Evolutionary conservation across 148 eudicot species (phyloP), one percentile per base, ranked within the genome.

Genomic region (Rhododendron kiyosumense): DNA sequence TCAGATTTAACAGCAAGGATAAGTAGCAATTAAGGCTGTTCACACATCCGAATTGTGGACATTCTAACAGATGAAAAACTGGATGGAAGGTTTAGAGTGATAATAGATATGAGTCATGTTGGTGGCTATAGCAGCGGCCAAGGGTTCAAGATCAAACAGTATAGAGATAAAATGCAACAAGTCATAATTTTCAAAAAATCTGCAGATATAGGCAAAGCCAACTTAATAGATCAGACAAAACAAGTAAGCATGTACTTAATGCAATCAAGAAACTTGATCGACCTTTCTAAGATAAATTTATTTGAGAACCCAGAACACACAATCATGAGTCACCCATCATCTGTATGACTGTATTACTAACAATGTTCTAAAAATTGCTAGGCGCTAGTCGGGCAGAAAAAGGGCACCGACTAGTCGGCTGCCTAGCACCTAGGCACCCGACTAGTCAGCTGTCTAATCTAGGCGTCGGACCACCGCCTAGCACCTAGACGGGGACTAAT

Each of bases 401-500:
- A 6, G 41, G 41, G 41, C 41, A 5, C n/a, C n/a, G n/a, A n/a
- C n/a, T n/a, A n/a, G n/a, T n/a, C n/a, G 5, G 41, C 6, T 4
- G 5, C 6, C 6, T 38, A 38, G 41, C 41, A 4, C 6, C 41
- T 38, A 38, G 41, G 41, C 41, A 38, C 41, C 41, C 41, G 6
- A 38, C 41, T 38, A 38, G 41, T 38, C 41, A 0, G 41, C 6
- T 38, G 41, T 38, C 41, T 38, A 38, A 38, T 38, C 41, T 38
- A 38, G 41, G 41, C 41, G 6, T 94, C 98, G 98, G 95, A 88
- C 95, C 99, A 65, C 97, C 36, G 54, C 98, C 99, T 46, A 46
- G 9, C 9, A 0, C 49, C 49, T 46, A 0, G 41, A 6, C 41
- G 0, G 6, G 2, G 49, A 10, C 11, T 46, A 38, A 38, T 38